Evolutionary conservation across 2,329 filamentous ascomycete genomes (phyloP).

Genomic region (Fusarium gaditjirri): DNA sequence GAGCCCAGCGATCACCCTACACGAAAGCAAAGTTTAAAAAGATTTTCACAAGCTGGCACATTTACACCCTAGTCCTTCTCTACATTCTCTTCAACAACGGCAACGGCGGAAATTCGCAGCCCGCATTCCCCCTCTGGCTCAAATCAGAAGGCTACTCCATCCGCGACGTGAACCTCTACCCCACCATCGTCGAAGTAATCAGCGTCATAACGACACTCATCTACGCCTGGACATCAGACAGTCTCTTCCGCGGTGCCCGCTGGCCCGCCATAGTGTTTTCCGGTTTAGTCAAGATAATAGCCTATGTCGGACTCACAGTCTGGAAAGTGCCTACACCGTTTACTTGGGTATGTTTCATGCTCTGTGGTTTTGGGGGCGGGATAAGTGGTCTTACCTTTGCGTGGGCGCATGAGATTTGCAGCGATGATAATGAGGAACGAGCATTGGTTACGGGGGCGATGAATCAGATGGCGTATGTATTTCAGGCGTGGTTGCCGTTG

Average conservation of each 20-base stretch:
- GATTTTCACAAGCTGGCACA: conserved; percentile 73
- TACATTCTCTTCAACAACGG: conserved; percentile 76
- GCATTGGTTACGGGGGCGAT: conserved; percentile 74
- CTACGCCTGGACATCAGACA: conserved; percentile 75
- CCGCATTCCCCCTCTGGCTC: conserved; percentile 65
- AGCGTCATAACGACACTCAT: conserved; percentile 67
- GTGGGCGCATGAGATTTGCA: conserved; percentile 63
- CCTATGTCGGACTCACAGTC: conserved; percentile 53
- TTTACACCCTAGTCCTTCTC: conserved; percentile 66
- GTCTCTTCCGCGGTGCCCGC: conserved; percentile 65
- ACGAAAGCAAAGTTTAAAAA: conserved; percentile 64
- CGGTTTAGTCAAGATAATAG: conserved; percentile 55
- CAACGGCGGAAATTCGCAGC: conserved; percentile 57
- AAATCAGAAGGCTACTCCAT: conserved; percentile 57
- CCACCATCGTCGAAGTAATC: conserved; percentile 68
- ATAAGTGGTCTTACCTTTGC: conserved; percentile 60
- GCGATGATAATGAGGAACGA: conserved; percentile 69
- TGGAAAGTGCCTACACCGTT: conserved; percentile 62
- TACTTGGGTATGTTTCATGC: conserved; percentile 72
- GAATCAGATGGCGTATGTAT: conserved; percentile 76
- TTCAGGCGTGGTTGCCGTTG: conserved; percentile 76
- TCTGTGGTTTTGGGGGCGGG: conserved; percentile 62
- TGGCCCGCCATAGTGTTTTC: conserved; percentile 73
- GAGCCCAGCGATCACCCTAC: conserved; percentile 54
- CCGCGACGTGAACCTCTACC: conserved; percentile 61